Evolutionary conservation across 495 filamentous ascomycete species (phyloP), one percentile per base, ranked within the genome.

Genomic region (Thermochaetoides thermophila): DNA sequence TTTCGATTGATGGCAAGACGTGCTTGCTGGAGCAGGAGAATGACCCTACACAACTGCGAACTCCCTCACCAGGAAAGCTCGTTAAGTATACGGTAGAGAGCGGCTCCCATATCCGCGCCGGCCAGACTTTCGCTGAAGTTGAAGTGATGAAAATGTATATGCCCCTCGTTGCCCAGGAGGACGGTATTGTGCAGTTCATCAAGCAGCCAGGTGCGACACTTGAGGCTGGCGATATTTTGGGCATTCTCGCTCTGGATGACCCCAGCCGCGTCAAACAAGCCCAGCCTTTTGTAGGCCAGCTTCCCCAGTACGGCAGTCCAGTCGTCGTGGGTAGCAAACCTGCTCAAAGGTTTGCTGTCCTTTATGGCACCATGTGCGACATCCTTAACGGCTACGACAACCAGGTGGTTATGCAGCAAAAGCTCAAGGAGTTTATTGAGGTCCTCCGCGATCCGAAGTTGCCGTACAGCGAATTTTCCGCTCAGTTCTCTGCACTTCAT

Each of bases 61-160:
- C 86, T 7, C 91, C 89, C 7, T 89, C 81, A 32, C 89, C 89
- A 30, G 89, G 89, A 56, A 99, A 99, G 66, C 78, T 99, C 25
- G 91, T 96, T 60, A 95, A 94, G 64, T 99, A 87, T 63, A 82
- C 81, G 8, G 84, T 99, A 1, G 91, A 96, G 55, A 96, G 91
- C 46, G 91, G 91, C 32, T 80, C 91, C 46, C 89, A 96, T 53
- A 76, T 99, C 48, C 78, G 73, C 52, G 84, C 87, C 41, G 86
- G 86, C 33, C 84, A 99, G 56, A 67, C 87, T 6, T 99, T 82
- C 50, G 89, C 89, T 33, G 89, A 99, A 51, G 89, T 99, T 33
- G 89, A 99, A 56, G 91, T 99, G 56, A 99, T 99, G 89, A 99
- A 99, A 69, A 99, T 99, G 89, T 96, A 93, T 66, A 99, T 99